These are phyloP conservation scores for Hortiboletus flavorubellus DNA, from an alignment of 768 basidiomycete genomes.

Conservation along the genomic window DNA sequence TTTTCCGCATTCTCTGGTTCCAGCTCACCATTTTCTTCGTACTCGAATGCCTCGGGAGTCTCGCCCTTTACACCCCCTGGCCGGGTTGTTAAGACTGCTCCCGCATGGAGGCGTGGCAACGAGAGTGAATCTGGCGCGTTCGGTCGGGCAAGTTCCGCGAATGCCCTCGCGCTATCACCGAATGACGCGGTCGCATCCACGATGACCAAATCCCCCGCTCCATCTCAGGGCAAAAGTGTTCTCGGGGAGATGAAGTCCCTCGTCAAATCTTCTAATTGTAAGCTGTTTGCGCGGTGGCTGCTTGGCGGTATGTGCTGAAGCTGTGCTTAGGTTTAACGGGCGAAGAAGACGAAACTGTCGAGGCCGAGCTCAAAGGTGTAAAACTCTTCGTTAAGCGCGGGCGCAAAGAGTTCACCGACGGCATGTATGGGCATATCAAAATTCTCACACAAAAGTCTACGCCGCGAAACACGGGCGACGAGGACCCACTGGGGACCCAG, in stretches of 20 bases:
- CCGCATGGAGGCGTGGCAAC: constrained; percentile 26
- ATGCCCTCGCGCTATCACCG: constrained; percentile 18
- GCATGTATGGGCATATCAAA: constrained; percentile 60
- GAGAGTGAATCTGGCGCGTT: constrained; percentile 9
- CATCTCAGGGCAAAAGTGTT: neutral
- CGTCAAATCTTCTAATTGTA: constrained; percentile 17
- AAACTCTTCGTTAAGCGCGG: constrained; percentile 47
- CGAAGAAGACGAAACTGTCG: constrained; percentile 60
- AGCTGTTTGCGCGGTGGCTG: neutral
- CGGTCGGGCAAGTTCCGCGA: neutral
- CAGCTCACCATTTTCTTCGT: constrained; percentile 35
- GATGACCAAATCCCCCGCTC: neutral
- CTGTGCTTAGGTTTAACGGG: constrained; percentile 43
- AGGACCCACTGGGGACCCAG: constrained; percentile 3
- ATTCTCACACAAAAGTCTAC: constrained; percentile 41
- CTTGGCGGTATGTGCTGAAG: constrained; percentile 2
- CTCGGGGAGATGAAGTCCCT: neutral
- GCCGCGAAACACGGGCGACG: neutral
- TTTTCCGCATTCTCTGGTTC: constrained; percentile 40
- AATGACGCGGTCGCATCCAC: constrained; percentile 12
- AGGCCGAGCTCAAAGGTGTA: constrained; percentile 55
- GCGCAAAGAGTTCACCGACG: constrained; percentile 51
- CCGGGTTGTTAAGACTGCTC: constrained; percentile 14
- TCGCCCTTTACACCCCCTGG: constrained; percentile 24
- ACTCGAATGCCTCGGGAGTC: constrained; percentile 20